Evolutionary conservation across 352 stramenopile genomes (phyloP), one percentile per base, ranked within the genome.

Genomic region (Pythium rishiriense): DNA sequence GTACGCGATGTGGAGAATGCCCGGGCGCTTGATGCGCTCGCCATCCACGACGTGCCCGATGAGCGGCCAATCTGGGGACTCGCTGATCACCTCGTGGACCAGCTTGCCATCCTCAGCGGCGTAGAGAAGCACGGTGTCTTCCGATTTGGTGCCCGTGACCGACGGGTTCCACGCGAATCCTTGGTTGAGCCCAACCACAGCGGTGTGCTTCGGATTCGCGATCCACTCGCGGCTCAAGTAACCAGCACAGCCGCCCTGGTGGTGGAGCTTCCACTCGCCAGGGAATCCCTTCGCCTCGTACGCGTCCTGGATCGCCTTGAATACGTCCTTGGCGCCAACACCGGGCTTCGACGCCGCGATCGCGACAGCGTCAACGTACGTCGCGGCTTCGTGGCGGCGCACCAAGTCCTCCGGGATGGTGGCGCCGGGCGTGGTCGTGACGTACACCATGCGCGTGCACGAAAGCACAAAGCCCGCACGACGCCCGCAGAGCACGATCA

Each of bases 161-260:
- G 83, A 88, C 29, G 83, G 80, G 68, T 90, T 91, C 83, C 83
- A 91, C 19, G 78, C 78, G 64, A 78, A 91, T 39, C 76, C 83
- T 29, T 88, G 75, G 62, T 87, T 78, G 25, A 72, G 58, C 2
- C 63, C 68, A 0, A 80, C 79, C 9, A 81, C 66, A 6, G 69
- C 58, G 24, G 73, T 70, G 29, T 37, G 58, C 10, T 58, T 54
- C 14, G 80, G 78, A 43, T 77, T 88, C 17, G 80, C 83, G 39
- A 88, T 81, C 83, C 83, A 91, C 58, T 91, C 83, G 31, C 83
- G 83, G 51, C 83, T 89, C 50, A 81, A 76, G 69, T 90, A 91
- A 4, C 78, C 83, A 8, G 83, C 73, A 19, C 73, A 79, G 37
- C 83, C 83, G 28, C 83, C 83, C 29, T 91, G 80, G 52, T 91